Base-by-base conservation (phyloP, 768 basidiomycete species). In the Russula brevipes region DNA sequence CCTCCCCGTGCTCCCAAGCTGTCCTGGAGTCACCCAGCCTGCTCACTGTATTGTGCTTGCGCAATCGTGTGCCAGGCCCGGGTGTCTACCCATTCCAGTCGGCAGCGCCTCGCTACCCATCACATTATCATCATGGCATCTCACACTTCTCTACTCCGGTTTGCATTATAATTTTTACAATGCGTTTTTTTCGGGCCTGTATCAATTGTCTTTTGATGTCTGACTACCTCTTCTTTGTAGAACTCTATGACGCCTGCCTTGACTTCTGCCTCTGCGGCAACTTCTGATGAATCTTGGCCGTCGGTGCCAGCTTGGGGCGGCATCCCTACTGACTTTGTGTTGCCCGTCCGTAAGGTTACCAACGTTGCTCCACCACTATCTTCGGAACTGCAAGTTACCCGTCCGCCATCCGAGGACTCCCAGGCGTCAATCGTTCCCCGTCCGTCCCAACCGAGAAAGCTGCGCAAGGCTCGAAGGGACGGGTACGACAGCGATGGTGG, bases 241-340 rank as follows among this genome's bases (percentile, higher is more conserved):
- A 61, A 47, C 31, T 36, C 60, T 24, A 52, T 64, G 8, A 73
- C 73, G 7, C 79, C 78, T 14, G 68, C 73, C 44, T 70, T 77
- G 57, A 80, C 77, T 5, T 77, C 73, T 39, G 72, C 73, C 42
- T 79, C 79, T 35, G 77, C 76, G 38, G 74, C 77, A 30, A 72
- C 74, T 4, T 80, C 79, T 9, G 79, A 80, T 60, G 78, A 77
- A 63, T 78, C 77, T 16, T 75, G 71, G 14, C 72, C 73, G 33
- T 72, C 74, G 69, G 70, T 17, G 67, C 72, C 17, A 64, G 33
- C 36, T 10, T 57, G 36, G 42, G 35, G 49, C 46, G 14, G 38
- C 53, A 60, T 58, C 62, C 52, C 57, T 49, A 36, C 39, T 35
- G 63, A 69, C 35, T 16, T 60, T 31, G 47, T 64, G 17, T 4